Evolutionary conservation across 768 basidiomycete genomes (phyloP).

Genomic region (Megacollybia marginata): DNA sequence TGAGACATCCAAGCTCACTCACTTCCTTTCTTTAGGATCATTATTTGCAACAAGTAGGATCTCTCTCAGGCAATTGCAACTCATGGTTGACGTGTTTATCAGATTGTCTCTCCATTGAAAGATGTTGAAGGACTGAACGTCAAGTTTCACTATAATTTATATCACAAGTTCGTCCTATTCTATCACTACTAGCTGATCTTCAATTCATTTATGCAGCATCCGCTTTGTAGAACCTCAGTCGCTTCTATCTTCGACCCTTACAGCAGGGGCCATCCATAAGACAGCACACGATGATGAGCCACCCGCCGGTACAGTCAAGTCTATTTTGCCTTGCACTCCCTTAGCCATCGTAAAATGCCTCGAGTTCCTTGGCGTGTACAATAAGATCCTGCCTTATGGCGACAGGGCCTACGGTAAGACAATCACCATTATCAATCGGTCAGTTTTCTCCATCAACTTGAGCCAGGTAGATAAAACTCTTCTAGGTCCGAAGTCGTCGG

Average conservation of each 20-base stretch:
- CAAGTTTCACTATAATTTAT: slow-evolving; percentile 91
- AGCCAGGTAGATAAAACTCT: slow-evolving; percentile 2
- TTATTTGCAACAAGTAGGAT: slow-evolving; percentile 83
- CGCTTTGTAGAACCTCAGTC: slow-evolving; percentile 84
- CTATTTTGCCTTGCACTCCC: slow-evolving; percentile 95
- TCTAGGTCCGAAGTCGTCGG: slow-evolving; percentile 95
- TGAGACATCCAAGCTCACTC: neutral
- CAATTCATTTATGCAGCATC: slow-evolving; percentile 37
- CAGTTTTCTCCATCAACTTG: neutral
- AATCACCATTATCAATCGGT: slow-evolving; percentile 93
- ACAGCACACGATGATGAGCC: slow-evolving; percentile 49
- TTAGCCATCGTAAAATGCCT: slow-evolving; percentile 94
- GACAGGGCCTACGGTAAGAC: slow-evolving; percentile 92
- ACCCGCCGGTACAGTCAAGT: slow-evolving; percentile 86
- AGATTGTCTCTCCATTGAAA: slow-evolving; percentile 93
- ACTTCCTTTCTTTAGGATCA: slow-evolving; percentile 57
- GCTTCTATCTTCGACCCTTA: slow-evolving; percentile 42
- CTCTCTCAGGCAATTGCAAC: neutral
- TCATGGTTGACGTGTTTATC: neutral
- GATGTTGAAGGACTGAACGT: slow-evolving; percentile 97
- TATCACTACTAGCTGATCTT: neutral
- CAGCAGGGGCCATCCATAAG: slow-evolving; percentile 21
- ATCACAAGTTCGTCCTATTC: slow-evolving; percentile 69
- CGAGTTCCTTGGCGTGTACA: slow-evolving; percentile 89
- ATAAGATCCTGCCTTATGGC: slow-evolving; percentile 85